phyloP scores from a whole-genome alignment of 805 yeast species.

The Candida broadrunensis region DNA sequence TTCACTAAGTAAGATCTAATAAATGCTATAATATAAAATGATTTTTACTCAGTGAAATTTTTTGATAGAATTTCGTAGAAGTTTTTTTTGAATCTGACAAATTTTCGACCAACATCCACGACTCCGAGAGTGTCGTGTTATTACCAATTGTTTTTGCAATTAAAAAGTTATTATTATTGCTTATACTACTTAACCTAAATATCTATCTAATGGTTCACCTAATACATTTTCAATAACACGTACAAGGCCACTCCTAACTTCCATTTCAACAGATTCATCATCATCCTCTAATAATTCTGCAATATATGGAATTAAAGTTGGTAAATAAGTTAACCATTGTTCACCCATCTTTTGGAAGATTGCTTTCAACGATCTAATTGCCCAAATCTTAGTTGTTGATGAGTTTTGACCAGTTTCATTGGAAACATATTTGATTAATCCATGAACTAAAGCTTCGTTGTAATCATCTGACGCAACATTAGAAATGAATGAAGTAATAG shows the following conservation, averaged over 20 bases:
- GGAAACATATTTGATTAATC: slow-evolving; percentile 34
- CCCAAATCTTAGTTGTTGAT: slow-evolving; percentile 76
- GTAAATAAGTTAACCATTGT: slow-evolving; percentile 86
- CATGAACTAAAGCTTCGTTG: slow-evolving; percentile 59
- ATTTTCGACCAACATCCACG: background rate
- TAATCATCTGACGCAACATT: slow-evolving; percentile 67
- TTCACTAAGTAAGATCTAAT: no score
- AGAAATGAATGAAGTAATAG: slow-evolving; percentile 70
- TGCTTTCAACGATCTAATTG: slow-evolving; percentile 72
- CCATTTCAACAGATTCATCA: slow-evolving; percentile 85
- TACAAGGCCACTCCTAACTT: slow-evolving; percentile 86
- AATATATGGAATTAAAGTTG: slow-evolving; percentile 91
- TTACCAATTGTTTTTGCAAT: background rate
- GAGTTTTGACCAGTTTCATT: slow-evolving; percentile 56
- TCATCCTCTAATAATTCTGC: slow-evolving; percentile 96
- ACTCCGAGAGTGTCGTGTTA: background rate
- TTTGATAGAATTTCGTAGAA: background rate
- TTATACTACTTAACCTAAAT: slow-evolving; percentile 56
- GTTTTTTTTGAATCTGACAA: background rate
- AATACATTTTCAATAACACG: slow-evolving; percentile 87
- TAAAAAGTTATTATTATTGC: background rate
- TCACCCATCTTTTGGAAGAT: slow-evolving; percentile 92
- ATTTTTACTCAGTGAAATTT: background rate
- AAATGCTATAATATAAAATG: background rate
- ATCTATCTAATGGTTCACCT: slow-evolving; percentile 92